These are phyloP conservation scores for Tylopilus subfusipes DNA, from an alignment of 768 basidiomycete genomes.

Conservation along the genomic window DNA sequence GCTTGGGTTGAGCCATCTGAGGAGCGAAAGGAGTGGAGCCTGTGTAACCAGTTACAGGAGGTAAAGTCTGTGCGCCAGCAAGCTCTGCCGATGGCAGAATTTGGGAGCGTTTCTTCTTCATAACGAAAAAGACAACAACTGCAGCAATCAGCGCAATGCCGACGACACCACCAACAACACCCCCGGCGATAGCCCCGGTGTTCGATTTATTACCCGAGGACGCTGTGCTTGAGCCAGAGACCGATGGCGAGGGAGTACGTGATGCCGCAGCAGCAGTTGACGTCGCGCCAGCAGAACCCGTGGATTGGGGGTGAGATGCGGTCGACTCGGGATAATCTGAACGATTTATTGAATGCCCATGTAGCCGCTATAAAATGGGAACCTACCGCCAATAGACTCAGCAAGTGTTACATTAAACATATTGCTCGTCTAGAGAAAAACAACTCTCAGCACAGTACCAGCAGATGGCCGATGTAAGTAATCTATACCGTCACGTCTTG, in stretches of 20 bases:
- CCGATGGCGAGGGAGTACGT: constrained; percentile 12
- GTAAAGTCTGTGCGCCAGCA: neutral
- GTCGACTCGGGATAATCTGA: constrained; percentile 44
- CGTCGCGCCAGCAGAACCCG: constrained; percentile 12
- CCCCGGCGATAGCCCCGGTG: constrained; percentile 57
- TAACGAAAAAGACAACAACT: constrained; percentile 38
- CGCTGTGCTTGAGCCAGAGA: constrained; percentile 1
- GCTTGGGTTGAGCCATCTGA: constrained; percentile 22
- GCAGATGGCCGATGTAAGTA: neutral
- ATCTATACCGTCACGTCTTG: constrained; percentile 45
- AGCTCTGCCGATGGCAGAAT: constrained; percentile 17
- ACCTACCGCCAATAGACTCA: constrained; percentile 27
- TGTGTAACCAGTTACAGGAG: constrained; percentile 3
- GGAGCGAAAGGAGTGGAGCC: constrained; percentile 12
- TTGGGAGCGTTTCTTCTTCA: constrained; percentile 27
- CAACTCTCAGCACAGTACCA: constrained; percentile 1
- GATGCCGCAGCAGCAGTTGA: constrained; percentile 16
- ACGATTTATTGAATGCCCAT: neutral
- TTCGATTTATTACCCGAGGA: constrained; percentile 21
- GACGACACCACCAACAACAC: constrained; percentile 64
- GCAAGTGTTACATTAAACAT: constrained; percentile 42
- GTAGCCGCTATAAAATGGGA: neutral
- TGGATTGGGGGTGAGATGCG: constrained; percentile 32
- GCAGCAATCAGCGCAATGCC: constrained; percentile 42
- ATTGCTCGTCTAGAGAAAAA: constrained; percentile 29